Conservation (phyloP, 2,329 filamentous ascomycete genomes). For the Didymella pinodella region DNA sequence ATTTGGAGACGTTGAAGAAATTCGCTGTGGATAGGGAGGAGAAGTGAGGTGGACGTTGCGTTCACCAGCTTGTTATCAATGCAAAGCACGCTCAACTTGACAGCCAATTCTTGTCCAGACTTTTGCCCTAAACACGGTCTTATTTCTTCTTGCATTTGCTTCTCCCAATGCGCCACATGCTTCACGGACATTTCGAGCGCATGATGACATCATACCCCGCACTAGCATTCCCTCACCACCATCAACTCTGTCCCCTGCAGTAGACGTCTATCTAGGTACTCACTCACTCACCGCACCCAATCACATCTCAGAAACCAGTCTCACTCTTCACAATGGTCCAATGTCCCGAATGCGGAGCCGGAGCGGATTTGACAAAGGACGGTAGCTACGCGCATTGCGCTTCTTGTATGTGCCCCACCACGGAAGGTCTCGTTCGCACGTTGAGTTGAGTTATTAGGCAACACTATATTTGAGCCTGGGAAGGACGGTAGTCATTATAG, state of each 20-base stretch:
- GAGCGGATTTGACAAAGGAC: conserved; percentile 41
- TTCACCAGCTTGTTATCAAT: too few relatives aligned
- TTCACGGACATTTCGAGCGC: not conserved
- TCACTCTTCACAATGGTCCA: conserved; percentile 26
- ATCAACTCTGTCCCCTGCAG: not conserved
- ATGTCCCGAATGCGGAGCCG: conserved; percentile 42
- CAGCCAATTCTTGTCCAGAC: not conserved
- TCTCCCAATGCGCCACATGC: too few relatives aligned
- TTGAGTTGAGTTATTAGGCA: conserved; percentile 22
- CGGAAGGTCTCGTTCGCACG: not conserved
- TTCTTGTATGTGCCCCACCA: conserved; percentile 32
- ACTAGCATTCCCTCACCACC: conserved; percentile 5
- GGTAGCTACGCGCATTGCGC: conserved; percentile 42
- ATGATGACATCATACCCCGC: conserved; percentile 18
- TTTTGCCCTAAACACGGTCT: too few relatives aligned
- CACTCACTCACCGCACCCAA: conserved; percentile 11
- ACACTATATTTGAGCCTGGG: conserved; percentile 40
- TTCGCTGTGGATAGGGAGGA: conserved; percentile 56
- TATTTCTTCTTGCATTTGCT: too few relatives aligned
- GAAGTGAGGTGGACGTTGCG: not conserved
- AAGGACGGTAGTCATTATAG: conserved; percentile 39
- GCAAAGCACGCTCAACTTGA: too few relatives aligned
- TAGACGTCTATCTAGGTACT: conserved; percentile 15
- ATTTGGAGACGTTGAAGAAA: conserved; percentile 58
- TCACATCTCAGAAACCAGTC: not conserved